phyloP scores from a whole-genome alignment of 306 rosid genomes.

The Herpetospermum pedunculosum region DNA sequence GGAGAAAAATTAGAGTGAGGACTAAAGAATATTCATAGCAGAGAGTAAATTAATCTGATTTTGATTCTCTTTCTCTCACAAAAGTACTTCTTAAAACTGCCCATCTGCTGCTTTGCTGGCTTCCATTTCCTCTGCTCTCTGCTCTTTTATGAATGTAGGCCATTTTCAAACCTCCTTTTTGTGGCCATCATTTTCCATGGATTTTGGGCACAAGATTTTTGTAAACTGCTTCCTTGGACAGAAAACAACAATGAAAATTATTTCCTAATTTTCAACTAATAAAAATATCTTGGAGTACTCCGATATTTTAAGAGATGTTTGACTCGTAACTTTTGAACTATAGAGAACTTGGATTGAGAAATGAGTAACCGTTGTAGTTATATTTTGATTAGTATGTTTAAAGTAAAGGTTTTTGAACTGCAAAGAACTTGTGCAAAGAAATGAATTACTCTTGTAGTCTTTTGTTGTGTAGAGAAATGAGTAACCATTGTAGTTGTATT shows the following conservation, averaged over 20 bases:
- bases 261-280: not conserved
- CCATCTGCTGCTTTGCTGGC: not conserved
- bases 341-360: too few species aligned
- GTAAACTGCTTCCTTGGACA: not conserved
- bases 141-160: not conserved
- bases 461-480: too few species aligned
- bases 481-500: too few species aligned
- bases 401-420: too few species aligned
- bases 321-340: not conserved
- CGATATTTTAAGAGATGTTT: not conserved
- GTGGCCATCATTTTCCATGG: not conserved
- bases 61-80: not conserved
- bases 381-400: too few species aligned
- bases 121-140: not conserved
- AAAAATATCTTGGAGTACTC: not conserved
- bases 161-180: not conserved
- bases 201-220: not conserved
- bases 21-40: not conserved
- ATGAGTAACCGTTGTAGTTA: too few species aligned
- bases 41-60: not conserved
- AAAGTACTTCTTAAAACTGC: not conserved
- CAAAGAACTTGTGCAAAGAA: too few species aligned
- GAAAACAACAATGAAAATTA: not conserved
- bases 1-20: not conserved
- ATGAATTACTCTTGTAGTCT: too few species aligned